Conservation (phyloP, 2,329 filamentous ascomycete genomes). For the Aspergillus sp. region DNA sequence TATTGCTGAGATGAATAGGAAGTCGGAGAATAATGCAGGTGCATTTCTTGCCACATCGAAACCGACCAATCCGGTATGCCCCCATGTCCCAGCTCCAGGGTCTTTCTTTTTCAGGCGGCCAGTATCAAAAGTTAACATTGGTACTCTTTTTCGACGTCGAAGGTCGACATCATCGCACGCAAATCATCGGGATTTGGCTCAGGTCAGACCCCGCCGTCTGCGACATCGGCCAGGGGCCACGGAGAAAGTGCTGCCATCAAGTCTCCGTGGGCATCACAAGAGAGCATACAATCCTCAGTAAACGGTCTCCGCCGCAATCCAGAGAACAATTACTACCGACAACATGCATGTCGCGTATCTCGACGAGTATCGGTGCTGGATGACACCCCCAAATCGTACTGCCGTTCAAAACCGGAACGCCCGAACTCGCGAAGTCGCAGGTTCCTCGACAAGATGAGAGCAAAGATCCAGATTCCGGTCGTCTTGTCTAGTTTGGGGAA, state of each 20-base stretch:
- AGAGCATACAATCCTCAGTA: not conserved
- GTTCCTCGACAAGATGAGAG: not conserved
- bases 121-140: not conserved
- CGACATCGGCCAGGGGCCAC: not conserved
- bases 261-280: not conserved
- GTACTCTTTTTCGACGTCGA: not conserved
- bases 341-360: not conserved
- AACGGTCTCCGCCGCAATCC: not conserved
- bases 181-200: not conserved
- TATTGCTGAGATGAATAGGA: not conserved
- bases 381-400: not conserved
- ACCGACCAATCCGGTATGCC: not conserved
- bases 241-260: not conserved
- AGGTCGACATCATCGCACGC: not conserved
- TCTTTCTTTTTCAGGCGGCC: not conserved
- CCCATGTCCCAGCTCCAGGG: not conserved
- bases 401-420: not conserved
- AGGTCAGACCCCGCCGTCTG: not conserved
- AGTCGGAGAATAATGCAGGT: not conserved
- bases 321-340: constrained; percentile 1
- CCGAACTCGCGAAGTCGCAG: not conserved
- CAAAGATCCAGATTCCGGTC: not conserved
- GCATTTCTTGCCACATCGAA: not conserved
- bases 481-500: not conserved
- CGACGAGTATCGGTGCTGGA: not conserved